Evolutionary conservation across 352 stramenopile genomes (phyloP), one percentile per base, ranked within the genome.

Genomic region (Globisporangium viniferum): DNA sequence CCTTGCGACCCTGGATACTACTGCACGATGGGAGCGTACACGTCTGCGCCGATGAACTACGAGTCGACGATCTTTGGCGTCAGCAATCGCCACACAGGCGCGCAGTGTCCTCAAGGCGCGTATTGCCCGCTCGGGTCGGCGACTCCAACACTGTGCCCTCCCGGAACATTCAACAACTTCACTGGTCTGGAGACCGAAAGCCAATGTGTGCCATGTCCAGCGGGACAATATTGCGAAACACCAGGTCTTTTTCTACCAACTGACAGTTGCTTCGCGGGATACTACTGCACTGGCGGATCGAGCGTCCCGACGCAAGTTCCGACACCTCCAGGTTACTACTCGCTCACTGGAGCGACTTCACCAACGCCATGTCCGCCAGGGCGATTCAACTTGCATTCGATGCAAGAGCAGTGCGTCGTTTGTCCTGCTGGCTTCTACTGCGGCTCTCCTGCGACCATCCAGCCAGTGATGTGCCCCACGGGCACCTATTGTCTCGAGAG

Each of bases 1-100:
- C 85, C 80, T 3, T 98, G 95, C 60, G 86, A 94, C 27, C 79
- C 88, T 18, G 95, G 95, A 0, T 98, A 97, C 67, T 98, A 97
- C 70, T 98, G 95, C 63, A 86, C 84, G 2, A 56, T 83, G 1
- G 92, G 93, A 1, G 92, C 89, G 4, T 97, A 97, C 59, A 97
- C 91, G 0, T 97, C 90, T 1, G 90, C 92, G 15, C 95, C 94
- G 1, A 95, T 91, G 83, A 81, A 87, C 59, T 90, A 81, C 59
- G 84, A 92, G 70, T 78, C 73, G 0, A 82, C 81, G 5, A 62
- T 91, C 5, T 90, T 91, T 49, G 84, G 84, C 15, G 79, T 92
- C 14, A 84, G 59, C 33, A 90, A 84, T 67, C 78, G 74, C 29
- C 80, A 93, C 51, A 87, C 84, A 41, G 88, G 84, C 2, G 86